These are phyloP conservation scores for Sophora flavescens DNA, from an alignment of 306 rosid genomes.

Conservation along the genomic window DNA sequence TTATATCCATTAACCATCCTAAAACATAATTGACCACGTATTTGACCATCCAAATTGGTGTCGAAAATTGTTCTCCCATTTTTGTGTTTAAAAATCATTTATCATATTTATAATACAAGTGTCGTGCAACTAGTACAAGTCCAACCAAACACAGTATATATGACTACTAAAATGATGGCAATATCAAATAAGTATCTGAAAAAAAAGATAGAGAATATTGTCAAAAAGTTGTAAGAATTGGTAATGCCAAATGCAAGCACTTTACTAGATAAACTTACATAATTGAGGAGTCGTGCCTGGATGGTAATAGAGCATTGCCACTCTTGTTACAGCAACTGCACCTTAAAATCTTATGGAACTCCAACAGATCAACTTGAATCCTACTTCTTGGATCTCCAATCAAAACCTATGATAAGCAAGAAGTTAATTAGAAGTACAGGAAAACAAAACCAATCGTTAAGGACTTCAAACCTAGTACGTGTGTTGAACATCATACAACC, in stretches of 20 bases:
- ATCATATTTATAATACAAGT: background rate
- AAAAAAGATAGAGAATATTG: background rate
- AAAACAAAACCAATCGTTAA: conserved; percentile 6
- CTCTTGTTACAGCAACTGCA: conserved; percentile 81
- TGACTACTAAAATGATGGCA: background rate
- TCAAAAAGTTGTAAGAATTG: conserved; percentile 9
- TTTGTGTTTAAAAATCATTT: too few species aligned
- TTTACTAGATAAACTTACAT: conserved; percentile 64
- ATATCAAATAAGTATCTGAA: conserved; percentile 10
- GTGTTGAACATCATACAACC: conserved; percentile 28
- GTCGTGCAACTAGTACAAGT: conserved; percentile 16
- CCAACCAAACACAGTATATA: conserved; percentile 18
- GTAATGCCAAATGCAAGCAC: background rate
- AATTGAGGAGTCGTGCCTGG: conserved; percentile 87
- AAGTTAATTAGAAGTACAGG: conserved; percentile 38
- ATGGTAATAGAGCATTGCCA: conserved; percentile 61
- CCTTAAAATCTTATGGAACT: conserved; percentile 70
- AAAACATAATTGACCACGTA: too few species aligned
- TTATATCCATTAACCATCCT: too few species aligned
- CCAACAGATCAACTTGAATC: conserved; percentile 91
- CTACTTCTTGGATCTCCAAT: conserved; percentile 89
- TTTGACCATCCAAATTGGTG: too few species aligned
- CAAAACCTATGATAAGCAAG: conserved; percentile 63
- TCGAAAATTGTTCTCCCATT: too few species aligned
- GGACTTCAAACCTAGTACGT: background rate